Conservation (phyloP, 116 monocot genomes). For the Phalaenopsis hybrid region DNA sequence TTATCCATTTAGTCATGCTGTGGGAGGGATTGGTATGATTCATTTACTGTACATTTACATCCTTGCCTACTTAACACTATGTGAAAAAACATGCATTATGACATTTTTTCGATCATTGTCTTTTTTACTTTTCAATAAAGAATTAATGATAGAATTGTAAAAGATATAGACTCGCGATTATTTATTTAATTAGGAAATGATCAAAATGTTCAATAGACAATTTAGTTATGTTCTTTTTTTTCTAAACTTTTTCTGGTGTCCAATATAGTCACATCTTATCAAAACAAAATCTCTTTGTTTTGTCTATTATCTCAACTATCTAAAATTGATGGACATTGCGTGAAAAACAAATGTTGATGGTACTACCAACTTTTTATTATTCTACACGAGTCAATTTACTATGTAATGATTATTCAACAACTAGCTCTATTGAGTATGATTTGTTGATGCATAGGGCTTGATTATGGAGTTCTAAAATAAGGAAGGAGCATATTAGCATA, state of each 20-base stretch:
- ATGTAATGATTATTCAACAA: background rate
- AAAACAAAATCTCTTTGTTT: background rate
- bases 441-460: background rate
- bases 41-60: background rate
- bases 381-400: background rate
- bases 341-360: background rate
- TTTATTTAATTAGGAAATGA: background rate
- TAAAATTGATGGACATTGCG: background rate
- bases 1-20: background rate
- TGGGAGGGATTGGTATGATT: background rate
- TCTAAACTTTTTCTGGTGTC: background rate
- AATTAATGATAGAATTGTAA: background rate
- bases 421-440: background rate
- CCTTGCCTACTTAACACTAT: background rate
- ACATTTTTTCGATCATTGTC: background rate
- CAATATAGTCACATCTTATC: background rate
- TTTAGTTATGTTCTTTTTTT: background rate
- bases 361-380: background rate
- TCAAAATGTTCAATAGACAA: background rate
- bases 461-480: background rate
- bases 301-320: background rate
- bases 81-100: background rate
- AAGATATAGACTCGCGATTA: background rate
- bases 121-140: background rate
- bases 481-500: background rate